phyloP scores from a whole-genome alignment of 1,284 basidiomycete species.

The Baeospora myosura region DNA sequence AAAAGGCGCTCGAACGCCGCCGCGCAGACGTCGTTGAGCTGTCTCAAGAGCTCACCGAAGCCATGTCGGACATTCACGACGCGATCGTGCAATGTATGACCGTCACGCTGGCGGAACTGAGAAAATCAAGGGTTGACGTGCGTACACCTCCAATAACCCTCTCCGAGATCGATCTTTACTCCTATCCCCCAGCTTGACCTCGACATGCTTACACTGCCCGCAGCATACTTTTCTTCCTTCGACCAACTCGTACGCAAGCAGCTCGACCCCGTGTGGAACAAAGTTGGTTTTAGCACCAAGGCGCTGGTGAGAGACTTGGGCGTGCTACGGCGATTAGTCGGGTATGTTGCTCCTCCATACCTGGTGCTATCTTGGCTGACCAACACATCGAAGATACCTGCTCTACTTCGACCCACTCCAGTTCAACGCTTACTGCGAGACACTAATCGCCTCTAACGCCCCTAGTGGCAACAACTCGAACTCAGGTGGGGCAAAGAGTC shows the following conservation, averaged over 20 bases:
- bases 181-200: slow-evolving; percentile 67
- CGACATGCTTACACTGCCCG: slow-evolving; percentile 90
- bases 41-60: slow-evolving; percentile 78
- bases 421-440: slow-evolving; percentile 91
- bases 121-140: slow-evolving; percentile 80
- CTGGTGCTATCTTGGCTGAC: slow-evolving; percentile 1
- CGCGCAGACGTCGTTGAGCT: slow-evolving; percentile 91
- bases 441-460: slow-evolving; percentile 74
- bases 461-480: slow-evolving; percentile 29
- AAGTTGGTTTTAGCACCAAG: slow-evolving; percentile 87
- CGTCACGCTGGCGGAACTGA: slow-evolving; percentile 84
- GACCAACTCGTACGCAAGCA: slow-evolving; percentile 85
- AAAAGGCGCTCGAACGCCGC: slow-evolving; percentile 71
- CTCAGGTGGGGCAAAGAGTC: slow-evolving; percentile 14
- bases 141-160: slow-evolving; percentile 17
- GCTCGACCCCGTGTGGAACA: slow-evolving; percentile 94
- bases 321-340: slow-evolving; percentile 77
- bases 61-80: slow-evolving; percentile 88
- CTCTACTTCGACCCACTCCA: slow-evolving; percentile 88
- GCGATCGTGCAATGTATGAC: slow-evolving; percentile 95
- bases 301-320: slow-evolving; percentile 87
- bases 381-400: slow-evolving; percentile 56
- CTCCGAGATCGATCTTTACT: not conserved
- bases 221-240: slow-evolving; percentile 92
- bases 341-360: slow-evolving; percentile 40